Percentiles rank a stretch among this genome's conserved stretches.
These are phyloP conservation scores for Colletotrichum shisoi DNA, from an alignment of 2,329 filamentous ascomycete species.

Conservation along the genomic window DNA sequence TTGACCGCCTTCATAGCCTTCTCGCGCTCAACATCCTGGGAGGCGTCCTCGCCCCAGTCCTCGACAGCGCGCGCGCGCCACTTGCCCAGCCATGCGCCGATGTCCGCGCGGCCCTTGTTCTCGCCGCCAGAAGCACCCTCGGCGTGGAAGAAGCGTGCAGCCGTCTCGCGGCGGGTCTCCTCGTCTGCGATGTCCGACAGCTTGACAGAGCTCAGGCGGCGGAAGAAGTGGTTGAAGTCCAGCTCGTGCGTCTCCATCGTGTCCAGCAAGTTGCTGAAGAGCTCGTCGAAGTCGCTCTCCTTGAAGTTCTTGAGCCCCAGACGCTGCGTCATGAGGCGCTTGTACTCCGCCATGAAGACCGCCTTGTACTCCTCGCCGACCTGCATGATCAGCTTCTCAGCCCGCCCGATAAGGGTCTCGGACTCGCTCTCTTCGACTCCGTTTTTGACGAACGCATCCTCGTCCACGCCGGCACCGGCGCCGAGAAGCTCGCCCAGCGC, in stretches of 20 bases:
- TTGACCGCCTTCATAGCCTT: conserved; percentile 84
- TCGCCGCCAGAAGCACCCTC: conserved; percentile 73
- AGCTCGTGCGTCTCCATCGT: conserved; percentile 81
- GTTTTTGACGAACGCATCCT: conserved; percentile 72
- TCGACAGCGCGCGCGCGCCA: conserved; percentile 77
- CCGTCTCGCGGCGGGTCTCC: conserved; percentile 68
- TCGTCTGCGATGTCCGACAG: conserved; percentile 70
- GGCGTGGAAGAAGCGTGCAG: conserved; percentile 79
- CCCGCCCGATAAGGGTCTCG: conserved; percentile 75
- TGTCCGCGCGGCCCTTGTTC: conserved; percentile 68
- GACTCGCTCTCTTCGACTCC: conserved; percentile 75
- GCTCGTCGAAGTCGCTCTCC: conserved; percentile 76
- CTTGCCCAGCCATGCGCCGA: conserved; percentile 81
- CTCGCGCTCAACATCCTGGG: conserved; percentile 68
- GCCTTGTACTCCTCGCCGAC: conserved; percentile 87
- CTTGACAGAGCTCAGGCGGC: conserved; percentile 72
- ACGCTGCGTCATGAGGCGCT: conserved; percentile 79
- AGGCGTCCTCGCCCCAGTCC: conserved; percentile 71
- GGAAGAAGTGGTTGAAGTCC: conserved; percentile 95
- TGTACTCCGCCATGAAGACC: conserved; percentile 89
- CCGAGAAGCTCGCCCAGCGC: conserved; percentile 88
- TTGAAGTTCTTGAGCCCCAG: conserved; percentile 77
- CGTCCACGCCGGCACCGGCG: conserved; percentile 75
- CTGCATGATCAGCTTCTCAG: conserved; percentile 82
- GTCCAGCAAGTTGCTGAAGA: conserved; percentile 86